Percentiles rank a stretch among this genome's conserved stretches.
phyloP scores from a whole-genome alignment of 1,139 yeast genomes.

The Diutina scorzettiae region DNA sequence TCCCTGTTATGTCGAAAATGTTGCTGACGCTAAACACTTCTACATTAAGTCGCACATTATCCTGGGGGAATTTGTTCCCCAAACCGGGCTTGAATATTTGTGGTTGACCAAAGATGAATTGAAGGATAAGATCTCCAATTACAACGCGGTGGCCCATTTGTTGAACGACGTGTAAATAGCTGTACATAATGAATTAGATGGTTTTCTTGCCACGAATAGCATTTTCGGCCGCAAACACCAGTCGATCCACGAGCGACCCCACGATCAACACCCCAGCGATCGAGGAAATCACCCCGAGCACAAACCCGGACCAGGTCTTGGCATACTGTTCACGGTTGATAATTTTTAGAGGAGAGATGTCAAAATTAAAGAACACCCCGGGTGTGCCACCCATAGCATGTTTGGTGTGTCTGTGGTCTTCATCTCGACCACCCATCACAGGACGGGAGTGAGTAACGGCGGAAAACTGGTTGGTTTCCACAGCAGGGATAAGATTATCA shows the following conservation, averaged over 20 bases:
- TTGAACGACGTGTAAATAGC: slow-evolving; percentile 29
- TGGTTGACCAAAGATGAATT: slow-evolving; percentile 87
- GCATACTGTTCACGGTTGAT: slow-evolving; percentile 72
- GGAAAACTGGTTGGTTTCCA: slow-evolving; percentile 88
- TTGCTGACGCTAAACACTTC: slow-evolving; percentile 36
- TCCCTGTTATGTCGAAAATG: slow-evolving; percentile 62
- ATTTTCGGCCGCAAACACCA: slow-evolving; percentile 82
- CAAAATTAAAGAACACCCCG: slow-evolving; percentile 79
- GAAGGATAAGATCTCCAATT: slow-evolving; percentile 43
- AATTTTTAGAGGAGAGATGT: slow-evolving; percentile 86
- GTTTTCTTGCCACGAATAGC: slow-evolving; percentile 66
- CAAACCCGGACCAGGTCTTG: slow-evolving; percentile 75
- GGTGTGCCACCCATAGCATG: slow-evolving; percentile 87
- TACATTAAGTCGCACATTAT: slow-evolving; percentile 80
- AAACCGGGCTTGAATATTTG: slow-evolving; percentile 30
- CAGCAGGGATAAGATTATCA: slow-evolving; percentile 23
- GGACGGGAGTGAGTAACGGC: slow-evolving; percentile 89
- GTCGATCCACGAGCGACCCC: slow-evolving; percentile 77
- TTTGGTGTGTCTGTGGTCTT: slow-evolving; percentile 77
- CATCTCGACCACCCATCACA: slow-evolving; percentile 74
- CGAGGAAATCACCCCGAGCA: slow-evolving; percentile 77
- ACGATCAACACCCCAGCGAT: slow-evolving; percentile 91
- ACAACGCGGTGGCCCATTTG: slow-evolving; percentile 37
- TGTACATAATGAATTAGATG: slow-evolving; percentile 12
- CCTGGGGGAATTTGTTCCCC: slow-evolving; percentile 69